Percentiles rank a stretch among this genome's conserved stretches.
These are phyloP conservation scores for Agroathelia rolfsii DNA, from an alignment of 1,284 basidiomycete species.

Conservation along the genomic window DNA sequence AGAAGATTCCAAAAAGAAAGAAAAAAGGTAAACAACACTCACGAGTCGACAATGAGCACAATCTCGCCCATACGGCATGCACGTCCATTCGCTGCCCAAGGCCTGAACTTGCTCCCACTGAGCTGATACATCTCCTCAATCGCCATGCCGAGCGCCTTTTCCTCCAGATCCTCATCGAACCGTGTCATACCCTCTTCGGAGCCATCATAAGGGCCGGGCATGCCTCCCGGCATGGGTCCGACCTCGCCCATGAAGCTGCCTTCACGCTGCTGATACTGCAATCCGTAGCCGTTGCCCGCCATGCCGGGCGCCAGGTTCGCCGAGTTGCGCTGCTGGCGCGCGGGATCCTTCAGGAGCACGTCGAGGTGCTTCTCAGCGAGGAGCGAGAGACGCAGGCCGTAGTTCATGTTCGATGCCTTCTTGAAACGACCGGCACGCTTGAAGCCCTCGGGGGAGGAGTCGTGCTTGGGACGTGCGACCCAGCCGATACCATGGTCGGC, in stretches of 20 bases:
- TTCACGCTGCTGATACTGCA: conserved; percentile 25
- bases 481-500: no score
- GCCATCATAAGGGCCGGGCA: conserved; percentile 12
- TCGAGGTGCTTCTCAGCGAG: no score
- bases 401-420: no score
- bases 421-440: no score
- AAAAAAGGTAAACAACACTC: no score
- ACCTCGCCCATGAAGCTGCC: conserved; percentile 21
- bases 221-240: conserved; percentile 10
- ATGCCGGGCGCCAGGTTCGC: conserved; percentile 9
- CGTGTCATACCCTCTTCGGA: conserved; percentile 12
- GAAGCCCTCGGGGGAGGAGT: no score
- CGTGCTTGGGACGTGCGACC: no score
- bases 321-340: conserved; percentile 8
- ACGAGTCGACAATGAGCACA: conserved; percentile 39
- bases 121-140: conserved; percentile 33
- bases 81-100: conserved; percentile 33
- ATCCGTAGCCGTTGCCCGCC: conserved; percentile 18
- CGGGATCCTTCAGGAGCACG: no score
- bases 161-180: conserved; percentile 26
- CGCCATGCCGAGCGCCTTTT: conserved; percentile 29
- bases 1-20: no score
- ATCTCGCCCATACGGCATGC: conserved; percentile 32
- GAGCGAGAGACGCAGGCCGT: no score
- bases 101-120: conserved; percentile 25